Percentiles rank a stretch among this genome's conserved stretches.
Evolutionary conservation across 2,329 filamentous ascomycete species (phyloP).

Genomic region (Escovopsis weberi): DNA sequence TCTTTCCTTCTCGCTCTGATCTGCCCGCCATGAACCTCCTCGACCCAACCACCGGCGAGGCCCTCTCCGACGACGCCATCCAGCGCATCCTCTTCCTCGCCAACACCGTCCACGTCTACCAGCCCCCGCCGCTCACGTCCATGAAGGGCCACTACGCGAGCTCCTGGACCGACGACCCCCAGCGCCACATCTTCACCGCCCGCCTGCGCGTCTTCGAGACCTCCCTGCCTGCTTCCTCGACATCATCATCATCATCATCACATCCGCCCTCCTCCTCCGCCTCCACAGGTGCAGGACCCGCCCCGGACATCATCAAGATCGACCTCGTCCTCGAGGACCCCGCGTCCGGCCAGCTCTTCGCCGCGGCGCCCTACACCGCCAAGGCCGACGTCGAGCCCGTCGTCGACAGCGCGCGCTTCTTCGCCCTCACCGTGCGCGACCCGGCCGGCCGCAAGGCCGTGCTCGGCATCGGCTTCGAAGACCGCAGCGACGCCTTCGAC

Average conservation of each 20-base stretch:
- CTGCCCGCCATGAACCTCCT: conserved; percentile 38
- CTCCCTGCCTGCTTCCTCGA: conserved; percentile 25
- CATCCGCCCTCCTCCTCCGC: conserved; percentile 21
- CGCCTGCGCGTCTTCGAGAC: conserved; percentile 69
- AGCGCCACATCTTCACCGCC: conserved; percentile 72
- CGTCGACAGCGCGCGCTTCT: conserved; percentile 69
- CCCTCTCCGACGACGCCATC: conserved; percentile 62
- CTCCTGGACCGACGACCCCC: conserved; percentile 58
- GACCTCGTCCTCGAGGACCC: conserved; percentile 71
- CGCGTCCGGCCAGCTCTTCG: conserved; percentile 60
- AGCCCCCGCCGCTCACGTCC: conserved; percentile 65
- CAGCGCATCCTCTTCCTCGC: conserved; percentile 73
- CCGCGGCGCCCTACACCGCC: conserved; percentile 63
- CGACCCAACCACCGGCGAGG: conserved; percentile 56
- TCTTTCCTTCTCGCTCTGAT: too few species aligned
- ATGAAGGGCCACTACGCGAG: conserved; percentile 68
- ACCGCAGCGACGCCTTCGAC: conserved; percentile 74
- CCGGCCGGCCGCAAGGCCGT: conserved; percentile 62
- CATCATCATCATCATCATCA: too few species aligned
- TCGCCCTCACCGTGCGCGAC: conserved; percentile 67
- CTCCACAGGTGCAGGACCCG: conserved; percentile 12
- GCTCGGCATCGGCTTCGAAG: conserved; percentile 76
- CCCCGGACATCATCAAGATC: conserved; percentile 36
- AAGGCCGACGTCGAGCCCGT: conserved; percentile 58
- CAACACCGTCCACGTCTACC: conserved; percentile 67